A percentile compares a stretch with the other conserved stretches of the same genome.
Conservation (phyloP, 331 rosid genomes). For the Telfairia occidentalis region DNA sequence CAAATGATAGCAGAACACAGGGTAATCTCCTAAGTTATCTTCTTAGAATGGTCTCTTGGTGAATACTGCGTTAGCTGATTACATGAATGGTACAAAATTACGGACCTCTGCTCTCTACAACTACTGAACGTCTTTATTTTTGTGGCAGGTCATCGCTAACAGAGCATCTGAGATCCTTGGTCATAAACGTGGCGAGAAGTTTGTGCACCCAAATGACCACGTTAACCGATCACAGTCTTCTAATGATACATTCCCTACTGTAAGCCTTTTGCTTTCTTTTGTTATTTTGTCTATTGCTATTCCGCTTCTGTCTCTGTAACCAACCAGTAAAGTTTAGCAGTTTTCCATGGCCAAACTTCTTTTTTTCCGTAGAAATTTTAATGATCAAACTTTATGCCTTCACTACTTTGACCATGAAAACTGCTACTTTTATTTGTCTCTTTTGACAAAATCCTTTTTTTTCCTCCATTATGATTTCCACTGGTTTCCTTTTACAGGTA, state of each 20-base stretch:
- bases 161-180: conserved; percentile 98
- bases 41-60: background rate
- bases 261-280: conserved; percentile 27
- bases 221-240: conserved; percentile 96
- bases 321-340: background rate
- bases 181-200: conserved; percentile 79
- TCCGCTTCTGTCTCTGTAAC: background rate
- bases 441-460: background rate
- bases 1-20: background rate
- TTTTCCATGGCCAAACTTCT: background rate
- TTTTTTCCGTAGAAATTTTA: background rate
- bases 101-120: background rate
- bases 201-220: conserved; percentile 96
- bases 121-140: background rate
- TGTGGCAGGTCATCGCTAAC: conserved; percentile 77
- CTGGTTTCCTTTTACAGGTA: conserved; percentile 36
- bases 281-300: background rate
- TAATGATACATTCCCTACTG: conserved; percentile 95
- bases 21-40: background rate
- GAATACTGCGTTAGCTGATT: background rate
- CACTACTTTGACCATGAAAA: background rate
- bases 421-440: background rate
- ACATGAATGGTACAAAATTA: background rate
- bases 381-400: background rate
- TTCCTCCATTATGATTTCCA: background rate